phyloP scores from a whole-genome alignment of 129 eudicot genomes.

The Flaveria brownii region DNA sequence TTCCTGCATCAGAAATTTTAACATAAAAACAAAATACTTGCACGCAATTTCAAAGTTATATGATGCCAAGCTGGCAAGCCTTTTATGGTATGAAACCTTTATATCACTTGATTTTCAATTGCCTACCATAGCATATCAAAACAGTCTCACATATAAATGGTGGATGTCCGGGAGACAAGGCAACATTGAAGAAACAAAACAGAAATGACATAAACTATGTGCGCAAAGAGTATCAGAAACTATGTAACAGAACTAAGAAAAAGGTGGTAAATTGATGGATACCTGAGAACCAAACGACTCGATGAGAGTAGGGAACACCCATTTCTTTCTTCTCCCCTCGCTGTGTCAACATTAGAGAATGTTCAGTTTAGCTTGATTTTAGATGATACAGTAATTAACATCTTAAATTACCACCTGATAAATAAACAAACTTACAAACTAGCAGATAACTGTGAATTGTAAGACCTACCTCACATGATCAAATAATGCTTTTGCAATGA shows the following conservation, averaged over 20 bases:
- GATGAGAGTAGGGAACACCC: constrained; percentile 85
- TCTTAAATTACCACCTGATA: not conserved
- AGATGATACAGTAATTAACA: not conserved
- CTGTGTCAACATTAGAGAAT: constrained; percentile 39
- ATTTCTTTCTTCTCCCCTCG: constrained; percentile 92
- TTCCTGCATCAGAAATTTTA: constrained; percentile 43
- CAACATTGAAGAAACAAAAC: too few species aligned
- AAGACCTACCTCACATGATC: constrained; percentile 74
- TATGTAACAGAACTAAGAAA: constrained; percentile 6
- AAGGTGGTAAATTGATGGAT: not conserved
- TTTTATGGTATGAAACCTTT: not conserved
- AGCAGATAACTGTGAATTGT: not conserved
- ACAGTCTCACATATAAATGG: too few species aligned
- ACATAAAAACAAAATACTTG: not conserved
- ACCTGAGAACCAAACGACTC: constrained; percentile 55
- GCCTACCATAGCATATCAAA: too few species aligned
- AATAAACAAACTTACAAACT: constrained; percentile 8
- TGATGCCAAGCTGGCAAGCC: not conserved
- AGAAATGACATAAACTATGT: not conserved
- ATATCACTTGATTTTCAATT: not conserved
- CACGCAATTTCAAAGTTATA: not conserved
- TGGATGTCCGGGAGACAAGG: too few species aligned
- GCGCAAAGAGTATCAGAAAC: not conserved
- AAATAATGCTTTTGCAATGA: constrained; percentile 86
- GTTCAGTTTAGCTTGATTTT: not conserved